Evolutionary conservation across 129 eudicot species (phyloP), one percentile per base, ranked within the genome.

Genomic region (Apium graveolens): DNA sequence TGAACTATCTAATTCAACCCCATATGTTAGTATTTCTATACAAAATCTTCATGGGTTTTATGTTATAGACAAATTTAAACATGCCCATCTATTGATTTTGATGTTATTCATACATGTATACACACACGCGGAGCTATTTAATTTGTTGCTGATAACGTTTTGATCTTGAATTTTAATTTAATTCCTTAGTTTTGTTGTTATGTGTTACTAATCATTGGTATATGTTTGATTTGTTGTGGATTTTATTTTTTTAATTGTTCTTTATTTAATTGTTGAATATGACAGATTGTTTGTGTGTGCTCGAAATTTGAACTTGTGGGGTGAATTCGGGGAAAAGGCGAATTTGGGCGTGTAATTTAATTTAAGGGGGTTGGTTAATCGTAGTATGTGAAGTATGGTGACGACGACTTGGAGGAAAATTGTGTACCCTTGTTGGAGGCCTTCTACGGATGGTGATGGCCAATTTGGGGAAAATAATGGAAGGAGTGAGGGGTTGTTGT

Each of bases 351-450:
- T 53, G 53, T 18, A 31, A 4, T 77, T 74, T 53, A 7, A 29
- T 2, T 11, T 81, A 39, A 75, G 75, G 11, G 81, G 83, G 21
- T 75, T 78, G 85, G 81, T 84, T 5, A 53, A 78, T 32, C 42
- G 34, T 80, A 45, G 13, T 84, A 82, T 84, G 88, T 82, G 84
- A 81, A 84, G 31, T 74, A 93, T 90, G 96, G 89, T 87, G 80
- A 85, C 81, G 27, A 73, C 80, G 46, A 81, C 92, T 78, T 84
- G 88, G 79, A 87, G 79, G 82, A 90, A 81, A 70, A 57, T 86
- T 81, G 91, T 87, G 13, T 76, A 78, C 73, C 84, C 91, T 1
- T 93, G 98, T 77, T 89, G 93, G 96, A 89, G 72, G 81, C 86
- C 89, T 34, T 78, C 79, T 3, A 76, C 72, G 21, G 78, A 86